Conservation (phyloP, 805 yeast genomes). For the Pichia nanzhaoensis region DNA sequence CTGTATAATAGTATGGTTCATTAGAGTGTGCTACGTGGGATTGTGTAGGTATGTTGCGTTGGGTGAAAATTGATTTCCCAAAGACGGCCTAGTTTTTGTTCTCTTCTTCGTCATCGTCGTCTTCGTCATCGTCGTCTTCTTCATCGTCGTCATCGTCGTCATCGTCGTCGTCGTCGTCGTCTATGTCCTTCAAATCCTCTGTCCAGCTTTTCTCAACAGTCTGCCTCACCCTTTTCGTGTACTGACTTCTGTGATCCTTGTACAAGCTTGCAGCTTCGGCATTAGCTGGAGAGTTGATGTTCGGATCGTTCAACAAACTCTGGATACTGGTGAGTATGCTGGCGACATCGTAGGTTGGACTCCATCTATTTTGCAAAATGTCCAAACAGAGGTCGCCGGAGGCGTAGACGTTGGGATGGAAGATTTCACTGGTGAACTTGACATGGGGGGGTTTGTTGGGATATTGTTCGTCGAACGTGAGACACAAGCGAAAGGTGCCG, state of each 20-base stretch:
- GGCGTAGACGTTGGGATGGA: slow-evolving; percentile 96
- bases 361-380: slow-evolving; percentile 95
- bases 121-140: slow-evolving; percentile 20
- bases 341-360: slow-evolving; percentile 96
- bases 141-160: slow-evolving; percentile 28
- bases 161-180: slow-evolving; percentile 37
- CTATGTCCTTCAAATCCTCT: slow-evolving; percentile 62
- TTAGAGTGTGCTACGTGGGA: no score
- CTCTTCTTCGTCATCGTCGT: slow-evolving; percentile 13
- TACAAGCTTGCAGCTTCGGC: slow-evolving; percentile 96
- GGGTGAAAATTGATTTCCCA: not conserved
- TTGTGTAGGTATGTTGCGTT: no score
- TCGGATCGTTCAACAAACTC: slow-evolving; percentile 89
- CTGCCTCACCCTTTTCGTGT: slow-evolving; percentile 83
- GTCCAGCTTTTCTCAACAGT: slow-evolving; percentile 95
- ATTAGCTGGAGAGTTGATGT: slow-evolving; percentile 93
- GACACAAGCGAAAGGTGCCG: slow-evolving; percentile 81
- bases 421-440: slow-evolving; percentile 87
- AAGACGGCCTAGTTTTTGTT: slow-evolving; percentile 4
- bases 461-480: slow-evolving; percentile 93
- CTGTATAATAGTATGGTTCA: no score
- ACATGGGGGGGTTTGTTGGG: slow-evolving; percentile 97
- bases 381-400: slow-evolving; percentile 93
- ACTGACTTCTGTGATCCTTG: slow-evolving; percentile 91
- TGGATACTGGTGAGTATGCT: slow-evolving; percentile 92